These are phyloP conservation scores for Metschnikowia henanensis DNA, from an alignment of 805 yeast genomes.

Conservation along the genomic window DNA sequence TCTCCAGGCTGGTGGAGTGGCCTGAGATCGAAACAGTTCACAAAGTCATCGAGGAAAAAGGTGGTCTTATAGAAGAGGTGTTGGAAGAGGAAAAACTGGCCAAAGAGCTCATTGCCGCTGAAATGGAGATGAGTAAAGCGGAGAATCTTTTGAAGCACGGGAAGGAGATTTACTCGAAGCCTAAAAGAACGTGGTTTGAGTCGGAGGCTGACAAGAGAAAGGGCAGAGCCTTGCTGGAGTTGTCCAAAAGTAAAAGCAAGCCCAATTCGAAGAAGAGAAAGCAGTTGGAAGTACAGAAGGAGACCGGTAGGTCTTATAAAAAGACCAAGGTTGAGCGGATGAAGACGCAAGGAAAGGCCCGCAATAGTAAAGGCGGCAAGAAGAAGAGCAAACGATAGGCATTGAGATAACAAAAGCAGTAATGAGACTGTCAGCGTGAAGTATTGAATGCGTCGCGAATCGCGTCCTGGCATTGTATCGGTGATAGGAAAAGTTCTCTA, in stretches of 20 bases:
- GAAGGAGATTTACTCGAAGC: slow-evolving; percentile 83
- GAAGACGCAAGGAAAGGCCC: slow-evolving; percentile 18
- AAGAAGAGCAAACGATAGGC: slow-evolving; percentile 11
- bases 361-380: slow-evolving; percentile 15
- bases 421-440: too few species aligned
- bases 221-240: slow-evolving; percentile 35
- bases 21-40: slow-evolving; percentile 69
- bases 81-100: slow-evolving; percentile 85
- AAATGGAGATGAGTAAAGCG: slow-evolving; percentile 85
- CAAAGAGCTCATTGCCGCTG: slow-evolving; percentile 84
- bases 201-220: slow-evolving; percentile 52
- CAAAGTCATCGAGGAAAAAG: slow-evolving; percentile 58
- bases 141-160: slow-evolving; percentile 78
- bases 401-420: too few species aligned
- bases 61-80: slow-evolving; percentile 68
- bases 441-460: too few species aligned
- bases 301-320: slow-evolving; percentile 62
- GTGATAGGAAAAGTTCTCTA: too few species aligned
- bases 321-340: slow-evolving; percentile 77
- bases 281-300: slow-evolving; percentile 58
- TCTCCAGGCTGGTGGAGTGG: slow-evolving; percentile 96
- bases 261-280: slow-evolving; percentile 72
- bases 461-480: too few species aligned
- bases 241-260: slow-evolving; percentile 52
- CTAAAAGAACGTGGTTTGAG: slow-evolving; percentile 97